Evolutionary conservation across 2,329 filamentous ascomycete genomes (phyloP).

Genomic region (Grosmannia clavigera): DNA sequence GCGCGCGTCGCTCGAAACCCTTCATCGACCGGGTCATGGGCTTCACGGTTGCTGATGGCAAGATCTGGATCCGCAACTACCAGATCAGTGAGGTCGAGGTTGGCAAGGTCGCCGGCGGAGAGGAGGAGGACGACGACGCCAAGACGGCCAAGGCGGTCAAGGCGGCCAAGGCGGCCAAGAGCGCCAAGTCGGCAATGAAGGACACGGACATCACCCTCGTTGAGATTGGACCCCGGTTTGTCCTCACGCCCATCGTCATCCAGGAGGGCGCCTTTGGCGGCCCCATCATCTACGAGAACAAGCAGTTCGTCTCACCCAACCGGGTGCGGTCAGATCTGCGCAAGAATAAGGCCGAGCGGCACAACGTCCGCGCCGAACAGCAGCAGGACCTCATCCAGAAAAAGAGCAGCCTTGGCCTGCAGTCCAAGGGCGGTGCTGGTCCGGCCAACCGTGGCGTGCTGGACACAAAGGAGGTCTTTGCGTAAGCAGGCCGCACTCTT

Average conservation of each 20-base stretch:
- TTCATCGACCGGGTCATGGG: slow-evolving; percentile 94
- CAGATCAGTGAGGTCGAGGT: slow-evolving; percentile 76
- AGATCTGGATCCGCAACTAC: slow-evolving; percentile 93
- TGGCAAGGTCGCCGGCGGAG: slow-evolving; percentile 29
- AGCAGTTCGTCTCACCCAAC: slow-evolving; percentile 93
- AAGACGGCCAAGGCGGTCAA: slow-evolving; percentile 35
- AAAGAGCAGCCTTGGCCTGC: slow-evolving; percentile 64
- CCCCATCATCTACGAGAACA: slow-evolving; percentile 96
- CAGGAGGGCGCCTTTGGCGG: slow-evolving; percentile 91
- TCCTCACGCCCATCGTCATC: slow-evolving; percentile 88
- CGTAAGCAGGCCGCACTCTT: slow-evolving; percentile 29
- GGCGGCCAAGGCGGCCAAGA: slow-evolving; percentile 14
- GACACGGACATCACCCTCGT: slow-evolving; percentile 72
- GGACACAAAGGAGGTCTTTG: slow-evolving; percentile 67
- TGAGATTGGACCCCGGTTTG: slow-evolving; percentile 88
- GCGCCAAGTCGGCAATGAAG: slow-evolving; percentile 18
- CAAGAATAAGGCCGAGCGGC: slow-evolving; percentile 61
- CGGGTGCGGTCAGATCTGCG: slow-evolving; percentile 76
- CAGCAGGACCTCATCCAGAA: slow-evolving; percentile 59
- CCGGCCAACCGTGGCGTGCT: slow-evolving; percentile 54
- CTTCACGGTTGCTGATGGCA: slow-evolving; percentile 81
- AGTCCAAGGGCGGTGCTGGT: slow-evolving; percentile 46
- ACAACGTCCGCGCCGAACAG: slow-evolving; percentile 65
- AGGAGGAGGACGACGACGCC: slow-evolving; percentile 17
- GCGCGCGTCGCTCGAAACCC: slow-evolving; percentile 80